phyloP scores from a whole-genome alignment of 805 yeast genomes.

The Candida insectorum region DNA sequence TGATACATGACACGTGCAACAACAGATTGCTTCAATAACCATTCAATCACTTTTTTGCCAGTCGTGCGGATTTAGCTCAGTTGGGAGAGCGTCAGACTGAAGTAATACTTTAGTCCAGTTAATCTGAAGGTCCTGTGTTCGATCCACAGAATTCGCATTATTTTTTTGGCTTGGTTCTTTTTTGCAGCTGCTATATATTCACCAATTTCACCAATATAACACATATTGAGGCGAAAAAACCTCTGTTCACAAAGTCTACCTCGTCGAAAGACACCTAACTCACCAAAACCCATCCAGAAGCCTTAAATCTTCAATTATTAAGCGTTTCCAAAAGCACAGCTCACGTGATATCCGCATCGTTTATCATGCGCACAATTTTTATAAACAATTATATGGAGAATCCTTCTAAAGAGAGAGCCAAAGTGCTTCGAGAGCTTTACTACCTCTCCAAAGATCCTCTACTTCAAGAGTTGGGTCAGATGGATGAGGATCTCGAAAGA shows the following conservation, averaged over 20 bases:
- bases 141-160: slow-evolving; percentile 67
- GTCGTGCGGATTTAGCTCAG: slow-evolving; percentile 36
- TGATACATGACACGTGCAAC: too few species aligned
- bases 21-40: too few species aligned
- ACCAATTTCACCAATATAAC: too few species aligned
- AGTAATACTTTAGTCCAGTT: slow-evolving; percentile 29
- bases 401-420: background rate
- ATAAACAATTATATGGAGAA: too few species aligned
- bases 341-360: slow-evolving; percentile 22
- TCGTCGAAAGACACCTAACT: too few species aligned
- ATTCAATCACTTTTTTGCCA: too few species aligned
- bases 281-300: too few species aligned
- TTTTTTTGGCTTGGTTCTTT: slow-evolving; percentile 17
- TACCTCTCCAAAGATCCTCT: slow-evolving; percentile 17
- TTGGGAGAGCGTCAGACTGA: slow-evolving; percentile 39
- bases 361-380: slow-evolving; percentile 16
- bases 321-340: background rate
- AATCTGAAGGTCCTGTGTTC: slow-evolving; percentile 83
- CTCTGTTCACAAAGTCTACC: too few species aligned
- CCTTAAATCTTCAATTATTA: background rate
- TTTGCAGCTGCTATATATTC: background rate
- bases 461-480: slow-evolving; percentile 8
- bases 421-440: slow-evolving; percentile 15
- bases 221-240: too few species aligned
- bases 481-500: slow-evolving; percentile 1